phyloP scores from a whole-genome alignment of 108 stramenopile genomes.

The Cyclotella cryptica region DNA sequence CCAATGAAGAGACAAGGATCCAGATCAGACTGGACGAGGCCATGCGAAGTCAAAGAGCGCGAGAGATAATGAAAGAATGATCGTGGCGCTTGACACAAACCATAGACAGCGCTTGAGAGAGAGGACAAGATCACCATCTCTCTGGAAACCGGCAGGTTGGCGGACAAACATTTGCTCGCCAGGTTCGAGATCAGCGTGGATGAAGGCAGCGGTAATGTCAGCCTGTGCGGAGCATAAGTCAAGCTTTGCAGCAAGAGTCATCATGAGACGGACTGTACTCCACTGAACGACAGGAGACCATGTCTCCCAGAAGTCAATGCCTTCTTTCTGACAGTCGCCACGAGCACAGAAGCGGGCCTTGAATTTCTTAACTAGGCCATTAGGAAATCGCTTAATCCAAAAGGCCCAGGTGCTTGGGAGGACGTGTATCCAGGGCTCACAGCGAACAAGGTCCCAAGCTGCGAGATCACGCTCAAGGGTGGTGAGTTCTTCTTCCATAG shows the following conservation, averaged over 20 bases:
- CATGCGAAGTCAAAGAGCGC: constrained; percentile 8
- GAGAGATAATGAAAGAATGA: constrained; percentile 45
- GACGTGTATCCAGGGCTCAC: constrained; percentile 15
- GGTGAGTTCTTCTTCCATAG: constrained; percentile 26
- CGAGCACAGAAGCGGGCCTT: constrained; percentile 61
- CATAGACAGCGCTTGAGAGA: constrained; percentile 41
- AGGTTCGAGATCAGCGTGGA: constrained; percentile 46
- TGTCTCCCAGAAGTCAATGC: constrained; percentile 33
- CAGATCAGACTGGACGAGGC: background rate
- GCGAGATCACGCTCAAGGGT: constrained; percentile 26
- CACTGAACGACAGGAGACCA: constrained; percentile 57
- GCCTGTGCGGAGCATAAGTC: background rate
- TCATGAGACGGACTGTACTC: constrained; percentile 38
- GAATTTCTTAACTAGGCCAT: constrained; percentile 52
- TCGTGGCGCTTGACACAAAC: constrained; percentile 28
- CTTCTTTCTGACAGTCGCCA: constrained; percentile 43
- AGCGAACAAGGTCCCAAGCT: constrained; percentile 29
- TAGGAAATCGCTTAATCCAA: constrained; percentile 53
- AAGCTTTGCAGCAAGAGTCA: constrained; percentile 28
- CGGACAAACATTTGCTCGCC: constrained; percentile 50
- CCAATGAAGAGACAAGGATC: constrained; percentile 7
- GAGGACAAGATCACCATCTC: too few species aligned
- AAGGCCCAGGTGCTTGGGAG: constrained; percentile 58
- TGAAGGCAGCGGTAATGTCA: constrained; percentile 61
- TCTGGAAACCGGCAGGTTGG: constrained; percentile 41